These are phyloP conservation scores for Zizania palustris DNA, from an alignment of 202 grass and related monocot genomes.

Conservation along the genomic window DNA sequence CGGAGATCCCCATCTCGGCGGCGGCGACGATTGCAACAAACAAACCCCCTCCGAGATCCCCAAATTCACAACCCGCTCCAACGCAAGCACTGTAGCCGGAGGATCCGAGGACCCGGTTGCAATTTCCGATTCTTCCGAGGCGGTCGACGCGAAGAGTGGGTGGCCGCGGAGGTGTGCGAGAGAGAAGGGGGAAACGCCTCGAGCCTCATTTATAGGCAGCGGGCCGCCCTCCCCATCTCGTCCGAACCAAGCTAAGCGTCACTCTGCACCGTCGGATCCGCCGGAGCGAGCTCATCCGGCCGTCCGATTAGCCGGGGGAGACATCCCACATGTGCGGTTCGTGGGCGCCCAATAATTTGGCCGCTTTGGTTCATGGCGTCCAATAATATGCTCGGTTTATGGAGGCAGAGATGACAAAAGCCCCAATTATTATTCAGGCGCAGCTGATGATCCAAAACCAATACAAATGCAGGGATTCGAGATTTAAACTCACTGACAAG, in stretches of 20 bases:
- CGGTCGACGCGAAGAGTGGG: background rate
- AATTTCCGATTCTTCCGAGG: conserved; percentile 20
- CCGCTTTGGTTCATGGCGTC: conserved; percentile 14
- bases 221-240: background rate
- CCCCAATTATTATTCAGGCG: conserved; percentile 23
- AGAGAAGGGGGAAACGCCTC: background rate
- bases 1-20: conserved; percentile 73
- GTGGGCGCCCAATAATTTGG: conserved; percentile 47
- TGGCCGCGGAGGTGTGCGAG: background rate
- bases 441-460: too few species aligned
- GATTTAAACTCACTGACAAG: too few species aligned
- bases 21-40: background rate
- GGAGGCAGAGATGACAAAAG: conserved; percentile 11
- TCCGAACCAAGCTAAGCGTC: background rate
- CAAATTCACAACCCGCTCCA: background rate
- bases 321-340: conserved; percentile 47
- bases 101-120: conserved; percentile 28
- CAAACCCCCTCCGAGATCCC: background rate
- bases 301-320: conserved; percentile 21
- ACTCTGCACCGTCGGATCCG: conserved; percentile 11
- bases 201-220: conserved; percentile 47
- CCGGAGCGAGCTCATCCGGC: background rate
- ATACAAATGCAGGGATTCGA: too few species aligned
- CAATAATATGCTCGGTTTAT: conserved; percentile 43
- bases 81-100: background rate